phyloP scores from a whole-genome alignment of 1,284 basidiomycete species.

The Boletus mariae region DNA sequence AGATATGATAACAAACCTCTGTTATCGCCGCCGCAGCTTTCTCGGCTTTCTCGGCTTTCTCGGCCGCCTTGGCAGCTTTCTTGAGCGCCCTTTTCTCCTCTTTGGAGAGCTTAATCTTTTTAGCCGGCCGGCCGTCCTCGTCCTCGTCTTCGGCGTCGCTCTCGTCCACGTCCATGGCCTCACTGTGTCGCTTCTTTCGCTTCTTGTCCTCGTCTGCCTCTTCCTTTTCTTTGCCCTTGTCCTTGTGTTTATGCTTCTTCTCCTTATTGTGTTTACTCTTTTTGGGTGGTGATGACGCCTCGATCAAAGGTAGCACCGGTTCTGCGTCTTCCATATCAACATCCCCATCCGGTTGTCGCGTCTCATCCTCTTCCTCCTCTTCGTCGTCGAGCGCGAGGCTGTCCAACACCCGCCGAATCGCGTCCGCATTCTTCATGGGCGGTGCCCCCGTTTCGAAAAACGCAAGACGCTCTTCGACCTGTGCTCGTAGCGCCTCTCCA shows the following conservation, averaged over 20 bases:
- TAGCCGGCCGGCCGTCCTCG: conserved; percentile 53
- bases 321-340: conserved; percentile 51
- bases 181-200: conserved; percentile 48
- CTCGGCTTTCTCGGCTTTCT: conserved; percentile 32
- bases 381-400: conserved; percentile 74
- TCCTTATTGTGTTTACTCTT: conserved; percentile 32
- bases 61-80: conserved; percentile 67
- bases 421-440: conserved; percentile 84
- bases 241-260: conserved; percentile 13
- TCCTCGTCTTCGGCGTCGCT: conserved; percentile 40
- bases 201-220: background rate
- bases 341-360: conserved; percentile 5
- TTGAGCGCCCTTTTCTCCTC: conserved; percentile 82
- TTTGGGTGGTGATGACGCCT: conserved; percentile 50
- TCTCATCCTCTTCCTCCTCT: conserved; percentile 48
- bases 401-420: conserved; percentile 84
- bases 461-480: conserved; percentile 93
- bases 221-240: background rate
- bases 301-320: conserved; percentile 52
- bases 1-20: conserved; percentile 30
- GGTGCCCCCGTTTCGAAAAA: conserved; percentile 92
- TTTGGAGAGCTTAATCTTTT: conserved; percentile 75
- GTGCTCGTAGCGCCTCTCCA: conserved; percentile 88
- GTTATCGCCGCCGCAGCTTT: conserved; percentile 38
- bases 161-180: conserved; percentile 60